Conservation (phyloP, 1,284 basidiomycete genomes). For the Earliella scabrosa region DNA sequence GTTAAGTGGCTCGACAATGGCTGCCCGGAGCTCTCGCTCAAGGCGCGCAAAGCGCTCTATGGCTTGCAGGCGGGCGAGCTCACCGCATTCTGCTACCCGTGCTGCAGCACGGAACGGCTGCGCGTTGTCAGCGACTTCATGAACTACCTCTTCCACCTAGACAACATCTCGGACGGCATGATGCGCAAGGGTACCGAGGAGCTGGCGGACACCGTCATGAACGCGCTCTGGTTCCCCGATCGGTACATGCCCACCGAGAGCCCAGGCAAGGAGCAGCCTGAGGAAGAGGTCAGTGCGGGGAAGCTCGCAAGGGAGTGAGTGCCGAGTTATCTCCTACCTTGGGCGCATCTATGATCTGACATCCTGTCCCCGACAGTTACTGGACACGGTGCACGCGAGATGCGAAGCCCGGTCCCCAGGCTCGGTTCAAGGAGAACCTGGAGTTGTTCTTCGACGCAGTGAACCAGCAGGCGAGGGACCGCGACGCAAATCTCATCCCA, state of each 20-base stretch:
- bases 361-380: constrained; percentile 32
- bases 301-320: constrained; percentile 39
- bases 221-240: constrained; percentile 41
- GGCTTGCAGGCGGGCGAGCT: constrained; percentile 70
- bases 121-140: constrained; percentile 56
- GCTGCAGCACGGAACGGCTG: constrained; percentile 54
- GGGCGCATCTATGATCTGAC: too few relatives aligned
- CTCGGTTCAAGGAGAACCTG: constrained; percentile 42
- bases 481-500: constrained; percentile 36
- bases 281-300: constrained; percentile 28
- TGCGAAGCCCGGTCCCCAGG: constrained; percentile 34
- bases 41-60: constrained; percentile 53
- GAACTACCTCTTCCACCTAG: constrained; percentile 44
- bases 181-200: constrained; percentile 34
- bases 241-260: constrained; percentile 32
- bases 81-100: constrained; percentile 66
- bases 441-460: constrained; percentile 44
- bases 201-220: constrained; percentile 42
- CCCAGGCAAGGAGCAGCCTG: constrained; percentile 24
- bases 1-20: constrained; percentile 63
- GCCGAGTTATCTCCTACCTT: too few relatives aligned
- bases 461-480: constrained; percentile 38
- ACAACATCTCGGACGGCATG: constrained; percentile 44
- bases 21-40: constrained; percentile 45
- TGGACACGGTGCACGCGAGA: constrained; percentile 41